These are phyloP conservation scores for Phlebopus sp. DNA, from an alignment of 1,284 basidiomycete genomes.

Conservation along the genomic window DNA sequence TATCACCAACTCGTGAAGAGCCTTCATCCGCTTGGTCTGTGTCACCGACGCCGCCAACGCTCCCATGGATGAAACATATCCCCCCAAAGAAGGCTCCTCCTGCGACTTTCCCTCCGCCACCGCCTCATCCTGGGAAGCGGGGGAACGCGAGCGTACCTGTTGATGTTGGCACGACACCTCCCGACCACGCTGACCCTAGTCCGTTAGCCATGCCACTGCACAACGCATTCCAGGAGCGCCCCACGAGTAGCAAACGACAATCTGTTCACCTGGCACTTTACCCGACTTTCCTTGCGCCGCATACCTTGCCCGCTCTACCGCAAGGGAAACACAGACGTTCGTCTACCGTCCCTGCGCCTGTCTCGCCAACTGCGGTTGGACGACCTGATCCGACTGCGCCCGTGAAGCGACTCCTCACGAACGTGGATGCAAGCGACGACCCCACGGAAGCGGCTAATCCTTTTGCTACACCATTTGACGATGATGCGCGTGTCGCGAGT, in stretches of 20 bases:
- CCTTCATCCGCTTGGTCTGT: constrained; percentile 40
- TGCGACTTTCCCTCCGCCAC: constrained; percentile 25
- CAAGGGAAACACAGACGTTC: constrained; percentile 29
- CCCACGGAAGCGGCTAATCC: constrained; percentile 44
- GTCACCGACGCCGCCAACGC: constrained; percentile 35
- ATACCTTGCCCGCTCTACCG: neutral
- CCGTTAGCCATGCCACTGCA: constrained; percentile 53
- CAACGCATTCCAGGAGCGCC: constrained; percentile 41
- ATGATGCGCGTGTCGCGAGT: constrained; percentile 44
- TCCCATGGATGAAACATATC: constrained; percentile 37
- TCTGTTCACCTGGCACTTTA: constrained; percentile 20
- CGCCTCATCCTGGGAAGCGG: constrained; percentile 19
- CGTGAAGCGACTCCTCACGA: constrained; percentile 46
- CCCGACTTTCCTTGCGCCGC: constrained; percentile 13
- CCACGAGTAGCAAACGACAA: constrained; percentile 22
- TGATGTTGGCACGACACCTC: constrained; percentile 25
- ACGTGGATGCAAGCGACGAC: constrained; percentile 39
- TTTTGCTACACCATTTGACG: constrained; percentile 77
- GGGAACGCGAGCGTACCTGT: constrained; percentile 32
- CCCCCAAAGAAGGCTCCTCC: constrained; percentile 30
- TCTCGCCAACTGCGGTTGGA: constrained; percentile 22
- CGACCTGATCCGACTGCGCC: constrained; percentile 35
- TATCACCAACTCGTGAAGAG: constrained; percentile 22
- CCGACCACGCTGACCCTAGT: constrained; percentile 14
- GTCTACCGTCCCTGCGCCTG: constrained; percentile 26